A percentile compares a stretch with the other conserved stretches of the same genome.
These are phyloP conservation scores for Sicyos edulis DNA, from an alignment of 306 rosid species.

Conservation along the genomic window DNA sequence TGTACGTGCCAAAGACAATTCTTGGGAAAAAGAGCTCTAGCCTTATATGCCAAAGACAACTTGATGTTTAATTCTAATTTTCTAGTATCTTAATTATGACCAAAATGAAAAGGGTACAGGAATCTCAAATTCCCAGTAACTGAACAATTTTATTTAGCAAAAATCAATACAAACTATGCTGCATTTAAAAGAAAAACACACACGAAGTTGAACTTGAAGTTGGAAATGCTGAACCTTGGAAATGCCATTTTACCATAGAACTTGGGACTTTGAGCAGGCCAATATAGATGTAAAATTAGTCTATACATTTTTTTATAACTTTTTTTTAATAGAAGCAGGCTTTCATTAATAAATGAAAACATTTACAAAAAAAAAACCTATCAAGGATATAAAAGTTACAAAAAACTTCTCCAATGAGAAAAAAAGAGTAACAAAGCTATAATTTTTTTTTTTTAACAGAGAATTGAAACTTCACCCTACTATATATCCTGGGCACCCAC, in stretches of 20 bases:
- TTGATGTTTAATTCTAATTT: neutral
- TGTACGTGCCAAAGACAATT: conserved; percentile 17
- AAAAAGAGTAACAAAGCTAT: too few relatives aligned
- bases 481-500: too few relatives aligned
- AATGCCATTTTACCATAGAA: neutral
- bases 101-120: neutral
- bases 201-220: neutral
- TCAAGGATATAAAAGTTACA: too few relatives aligned
- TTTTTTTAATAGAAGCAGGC: too few relatives aligned
- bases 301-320: too few relatives aligned
- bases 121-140: neutral
- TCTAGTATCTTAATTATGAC: neutral
- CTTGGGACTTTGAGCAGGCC: neutral
- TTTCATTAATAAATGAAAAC: too few relatives aligned
- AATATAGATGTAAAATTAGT: neutral
- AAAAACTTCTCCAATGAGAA: too few relatives aligned
- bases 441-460: too few relatives aligned
- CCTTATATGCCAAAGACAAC: neutral
- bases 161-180: neutral
- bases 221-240: neutral
- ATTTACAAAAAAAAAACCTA: too few relatives aligned
- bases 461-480: too few relatives aligned
- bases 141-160: neutral
- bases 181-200: neutral
- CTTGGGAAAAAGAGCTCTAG: neutral